Base-by-base conservation (phyloP, 140 eudicot species). In the Bidens hawaiensis region DNA sequence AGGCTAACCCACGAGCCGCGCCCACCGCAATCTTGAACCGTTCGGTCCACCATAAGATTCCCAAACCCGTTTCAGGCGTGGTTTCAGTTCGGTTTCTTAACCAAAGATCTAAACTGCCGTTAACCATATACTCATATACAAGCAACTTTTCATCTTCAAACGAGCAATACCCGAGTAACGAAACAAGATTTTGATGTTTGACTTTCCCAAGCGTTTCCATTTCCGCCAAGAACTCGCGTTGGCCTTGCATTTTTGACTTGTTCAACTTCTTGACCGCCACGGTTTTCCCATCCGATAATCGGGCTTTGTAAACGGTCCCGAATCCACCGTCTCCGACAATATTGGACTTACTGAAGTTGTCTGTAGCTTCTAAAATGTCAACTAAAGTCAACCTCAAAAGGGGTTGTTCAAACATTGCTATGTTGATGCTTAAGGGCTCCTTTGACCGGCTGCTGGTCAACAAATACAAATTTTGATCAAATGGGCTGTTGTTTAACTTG, bases 121-220 rank as follows among this genome's bases (percentile, higher is more conserved):
- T 79, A 6, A 69, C 79, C 96, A 88, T 88, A 27, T 88, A 88
- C 67, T 88, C 90, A 11, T 88, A 84, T 22, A 88, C 94, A 8
- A 88, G 80, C 14, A 88, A 75, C 58, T 81, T 84, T 16, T 88
- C 94, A 23, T 85, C 87, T 0, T 78, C 82, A 66, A 82, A 79
- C 25, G 80, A 79, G 60, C 94, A 82, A 75, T 85, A 85, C 1
- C 96, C 96, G 0, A 82, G 82, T 60, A 85, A 73, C 0, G 88
- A 73, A 24, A 88, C 96, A 7, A 88, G 94, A 57, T 84, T 88
- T 22, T 64, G 71, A 43, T 88, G 94, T 62, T 88, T 75, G 1
- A 88, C 94, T 55, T 88, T 88, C 14, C 88, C 94, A 9, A 88
- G 64, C 17, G 96, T 88, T 48, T 82, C 96, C 94, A 88, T 85